These are phyloP conservation scores for Rachicladosporium sp. DNA, from an alignment of 2,329 filamentous ascomycete species.

Conservation along the genomic window DNA sequence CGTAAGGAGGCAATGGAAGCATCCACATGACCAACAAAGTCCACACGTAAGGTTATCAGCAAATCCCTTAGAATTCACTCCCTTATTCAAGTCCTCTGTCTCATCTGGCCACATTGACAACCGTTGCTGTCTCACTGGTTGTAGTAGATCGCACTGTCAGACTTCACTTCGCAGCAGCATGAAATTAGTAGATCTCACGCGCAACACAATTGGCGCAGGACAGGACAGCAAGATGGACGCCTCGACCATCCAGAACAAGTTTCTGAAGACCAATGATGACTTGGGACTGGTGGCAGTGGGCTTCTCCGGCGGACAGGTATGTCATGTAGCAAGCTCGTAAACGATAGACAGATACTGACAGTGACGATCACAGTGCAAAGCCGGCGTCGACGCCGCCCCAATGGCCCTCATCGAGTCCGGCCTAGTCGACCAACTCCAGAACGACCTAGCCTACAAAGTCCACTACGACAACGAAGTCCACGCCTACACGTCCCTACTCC, in stretches of 20 bases:
- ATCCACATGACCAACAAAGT: too few relatives aligned
- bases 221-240: constrained; percentile 27
- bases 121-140: too few relatives aligned
- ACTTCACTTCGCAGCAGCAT: too few relatives aligned
- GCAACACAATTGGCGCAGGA: not conserved
- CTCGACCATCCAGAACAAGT: constrained; percentile 53
- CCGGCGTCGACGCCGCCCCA: constrained; percentile 82
- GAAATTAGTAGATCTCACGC: not conserved
- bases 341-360: constrained; percentile 1
- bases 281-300: constrained; percentile 88
- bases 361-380: constrained; percentile 55
- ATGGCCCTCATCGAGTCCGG: constrained; percentile 80
- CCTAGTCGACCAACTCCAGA: constrained; percentile 67
- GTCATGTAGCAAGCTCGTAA: constrained; percentile 1
- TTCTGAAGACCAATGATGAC: constrained; percentile 66
- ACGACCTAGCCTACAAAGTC: constrained; percentile 80
- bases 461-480: constrained; percentile 75
- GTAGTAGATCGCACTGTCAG: too few relatives aligned
- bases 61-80: too few relatives aligned
- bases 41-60: too few relatives aligned
- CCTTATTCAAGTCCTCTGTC: too few relatives aligned
- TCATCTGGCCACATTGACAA: too few relatives aligned
- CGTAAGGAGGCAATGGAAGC: too few relatives aligned
- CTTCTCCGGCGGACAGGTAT: constrained; percentile 90
- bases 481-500: constrained; percentile 64